Percentiles rank a stretch among this genome's conserved stretches.
Evolutionary conservation across 2,329 filamentous ascomycete species (phyloP).

Genomic region (Beauveria caledonica): DNA sequence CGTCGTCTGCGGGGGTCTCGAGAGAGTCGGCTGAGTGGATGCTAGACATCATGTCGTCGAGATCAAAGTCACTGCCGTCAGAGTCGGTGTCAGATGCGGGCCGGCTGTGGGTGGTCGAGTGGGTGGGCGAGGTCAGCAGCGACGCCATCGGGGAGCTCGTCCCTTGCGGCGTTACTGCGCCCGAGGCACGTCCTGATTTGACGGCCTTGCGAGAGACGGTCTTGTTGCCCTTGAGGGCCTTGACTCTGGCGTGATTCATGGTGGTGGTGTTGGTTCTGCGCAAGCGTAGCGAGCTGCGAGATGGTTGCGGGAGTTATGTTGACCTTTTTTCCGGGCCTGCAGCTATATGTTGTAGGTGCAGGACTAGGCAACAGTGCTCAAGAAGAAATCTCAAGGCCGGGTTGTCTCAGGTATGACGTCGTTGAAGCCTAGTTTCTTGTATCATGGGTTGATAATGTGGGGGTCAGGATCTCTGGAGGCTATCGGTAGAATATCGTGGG

Average conservation of each 20-base stretch:
- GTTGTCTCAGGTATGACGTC: not conserved
- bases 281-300: not conserved
- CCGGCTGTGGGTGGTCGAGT: slow-evolving; percentile 52
- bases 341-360: not conserved
- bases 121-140: slow-evolving; percentile 46
- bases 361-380: not conserved
- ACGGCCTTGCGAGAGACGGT: slow-evolving; percentile 61
- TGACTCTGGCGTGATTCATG: slow-evolving; percentile 60
- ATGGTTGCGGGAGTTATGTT: slow-evolving; percentile 14
- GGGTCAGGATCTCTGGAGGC: not conserved
- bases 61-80: slow-evolving; percentile 30
- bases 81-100: slow-evolving; percentile 53
- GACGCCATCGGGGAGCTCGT: slow-evolving; percentile 48
- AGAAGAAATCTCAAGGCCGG: not conserved
- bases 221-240: slow-evolving; percentile 63
- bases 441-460: not conserved
- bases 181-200: slow-evolving; percentile 50
- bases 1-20: slow-evolving; percentile 43
- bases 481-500: slow-evolving; percentile 8
- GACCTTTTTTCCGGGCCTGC: slow-evolving; percentile 12
- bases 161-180: slow-evolving; percentile 45
- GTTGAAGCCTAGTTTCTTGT: not conserved
- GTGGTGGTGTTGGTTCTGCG: slow-evolving; percentile 2
- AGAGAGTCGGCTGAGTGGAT: slow-evolving; percentile 34
- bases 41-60: slow-evolving; percentile 37